These are phyloP conservation scores for Ceriops zippeliana DNA, from an alignment of 345 rosid species.

Conservation along the genomic window DNA sequence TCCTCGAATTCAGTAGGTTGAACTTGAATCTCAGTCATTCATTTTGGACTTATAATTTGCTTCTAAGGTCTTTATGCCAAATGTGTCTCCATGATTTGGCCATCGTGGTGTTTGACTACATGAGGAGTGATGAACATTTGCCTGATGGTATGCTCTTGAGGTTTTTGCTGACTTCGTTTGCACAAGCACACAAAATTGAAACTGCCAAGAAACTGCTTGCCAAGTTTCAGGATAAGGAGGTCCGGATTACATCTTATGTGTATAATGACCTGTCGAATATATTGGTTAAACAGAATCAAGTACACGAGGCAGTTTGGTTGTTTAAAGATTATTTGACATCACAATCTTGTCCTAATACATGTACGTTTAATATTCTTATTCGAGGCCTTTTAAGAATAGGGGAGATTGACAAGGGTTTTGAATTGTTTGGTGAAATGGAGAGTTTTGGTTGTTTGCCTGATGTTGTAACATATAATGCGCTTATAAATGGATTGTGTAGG, in stretches of 20 bases:
- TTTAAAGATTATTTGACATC: conserved; percentile 42
- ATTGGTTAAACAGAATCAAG: conserved; percentile 48
- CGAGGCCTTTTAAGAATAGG: conserved; percentile 59
- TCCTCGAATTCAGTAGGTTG: conserved; percentile 61
- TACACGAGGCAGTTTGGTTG: conserved; percentile 51
- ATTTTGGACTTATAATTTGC: conserved; percentile 51
- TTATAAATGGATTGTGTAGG: conserved; percentile 70
- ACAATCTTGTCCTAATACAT: conserved; percentile 46
- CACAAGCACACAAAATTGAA: conserved; percentile 40
- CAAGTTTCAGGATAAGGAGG: conserved; percentile 35
- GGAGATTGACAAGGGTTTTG: conserved; percentile 45
- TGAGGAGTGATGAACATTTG: conserved; percentile 69
- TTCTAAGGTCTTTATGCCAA: conserved; percentile 61
- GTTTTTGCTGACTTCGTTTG: conserved; percentile 49
- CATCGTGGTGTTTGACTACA: conserved; percentile 40
- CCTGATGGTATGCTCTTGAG: conserved; percentile 41
- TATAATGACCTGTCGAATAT: conserved; percentile 53
- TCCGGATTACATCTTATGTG: conserved; percentile 31
- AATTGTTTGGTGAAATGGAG: conserved; percentile 54
- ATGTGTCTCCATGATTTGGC: conserved; percentile 54
- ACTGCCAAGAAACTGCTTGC: conserved; percentile 48
- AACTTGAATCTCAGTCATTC: conserved; percentile 51
- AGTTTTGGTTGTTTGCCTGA: conserved; percentile 64
- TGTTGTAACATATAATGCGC: conserved; percentile 61
- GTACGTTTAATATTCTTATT: conserved; percentile 76